Conservation (phyloP, 805 yeast species). For the Zygoascus ofunaensis region DNA sequence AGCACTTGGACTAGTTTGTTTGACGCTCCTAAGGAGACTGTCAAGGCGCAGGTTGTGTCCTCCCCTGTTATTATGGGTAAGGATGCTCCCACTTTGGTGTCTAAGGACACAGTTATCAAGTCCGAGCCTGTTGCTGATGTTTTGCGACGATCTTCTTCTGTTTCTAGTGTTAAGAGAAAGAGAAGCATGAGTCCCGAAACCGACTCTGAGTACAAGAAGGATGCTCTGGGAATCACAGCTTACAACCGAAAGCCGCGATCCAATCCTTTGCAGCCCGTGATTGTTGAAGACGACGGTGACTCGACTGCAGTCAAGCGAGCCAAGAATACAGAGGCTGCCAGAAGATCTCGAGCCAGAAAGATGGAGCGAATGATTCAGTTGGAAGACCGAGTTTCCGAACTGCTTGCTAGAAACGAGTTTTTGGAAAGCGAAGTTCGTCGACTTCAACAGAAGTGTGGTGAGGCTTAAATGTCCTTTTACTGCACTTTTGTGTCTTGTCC, state of each 20-base stretch:
- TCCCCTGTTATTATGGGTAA: not conserved
- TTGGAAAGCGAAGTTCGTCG: slow-evolving; percentile 58
- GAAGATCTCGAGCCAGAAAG: slow-evolving; percentile 89
- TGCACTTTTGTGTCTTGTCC: no score
- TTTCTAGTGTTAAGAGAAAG: slow-evolving; percentile 12
- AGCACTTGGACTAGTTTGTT: slow-evolving; percentile 29
- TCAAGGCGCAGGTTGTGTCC: slow-evolving; percentile 1
- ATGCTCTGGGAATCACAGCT: slow-evolving; percentile 64
- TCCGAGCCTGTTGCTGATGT: not conserved
- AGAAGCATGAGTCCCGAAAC: slow-evolving; percentile 10
- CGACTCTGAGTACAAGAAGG: slow-evolving; percentile 35
- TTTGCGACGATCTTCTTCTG: slow-evolving; percentile 5
- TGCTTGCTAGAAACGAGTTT: slow-evolving; percentile 47
- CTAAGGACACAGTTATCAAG: not conserved
- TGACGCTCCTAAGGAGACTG: slow-evolving; percentile 6
- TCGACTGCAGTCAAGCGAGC: slow-evolving; percentile 81
- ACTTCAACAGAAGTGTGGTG: slow-evolving; percentile 31
- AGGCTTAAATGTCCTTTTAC: not conserved
- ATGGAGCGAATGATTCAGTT: slow-evolving; percentile 79
- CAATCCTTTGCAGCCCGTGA: slow-evolving; percentile 63
- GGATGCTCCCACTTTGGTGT: not conserved
- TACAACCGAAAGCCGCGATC: slow-evolving; percentile 72
- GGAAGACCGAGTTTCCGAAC: slow-evolving; percentile 62
- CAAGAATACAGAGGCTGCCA: slow-evolving; percentile 94
- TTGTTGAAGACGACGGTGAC: slow-evolving; percentile 44